Evolutionary conservation across 2,329 filamentous ascomycete species (phyloP).

Genomic region (Neophaeococcomyces mojaviensis): DNA sequence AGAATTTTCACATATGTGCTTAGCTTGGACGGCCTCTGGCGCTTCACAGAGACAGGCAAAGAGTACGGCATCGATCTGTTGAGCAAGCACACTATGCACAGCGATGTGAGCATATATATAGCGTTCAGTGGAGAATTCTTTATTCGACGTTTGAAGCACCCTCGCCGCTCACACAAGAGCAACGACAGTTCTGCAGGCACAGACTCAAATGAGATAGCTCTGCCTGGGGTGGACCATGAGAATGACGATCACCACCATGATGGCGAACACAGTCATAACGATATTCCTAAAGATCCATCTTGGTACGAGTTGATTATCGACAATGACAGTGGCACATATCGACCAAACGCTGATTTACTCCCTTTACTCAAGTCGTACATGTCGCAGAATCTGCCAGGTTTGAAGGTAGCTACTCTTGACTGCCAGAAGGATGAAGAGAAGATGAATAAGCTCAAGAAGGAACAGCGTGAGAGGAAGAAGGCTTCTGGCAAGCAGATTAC

Average conservation of each 20-base stretch:
- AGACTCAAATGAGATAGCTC: constrained; percentile 35
- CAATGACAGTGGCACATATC: constrained; percentile 90
- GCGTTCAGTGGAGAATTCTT: constrained; percentile 93
- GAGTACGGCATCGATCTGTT: constrained; percentile 91
- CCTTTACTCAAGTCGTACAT: constrained; percentile 66
- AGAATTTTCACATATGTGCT: constrained; percentile 88
- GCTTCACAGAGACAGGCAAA: constrained; percentile 92
- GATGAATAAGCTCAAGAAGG: constrained; percentile 66
- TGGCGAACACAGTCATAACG: constrained; percentile 9
- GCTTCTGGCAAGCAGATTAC: constrained; percentile 45
- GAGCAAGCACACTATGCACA: constrained; percentile 96
- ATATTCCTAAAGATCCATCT: constrained; percentile 42
- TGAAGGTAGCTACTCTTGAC: constrained; percentile 66
- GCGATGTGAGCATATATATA: constrained; percentile 82
- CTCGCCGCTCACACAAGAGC: constrained; percentile 27
- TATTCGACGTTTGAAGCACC: constrained; percentile 59
- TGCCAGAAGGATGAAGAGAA: constrained; percentile 65
- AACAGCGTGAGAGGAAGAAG: constrained; percentile 69
- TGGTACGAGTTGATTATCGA: constrained; percentile 85
- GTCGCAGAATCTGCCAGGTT: constrained; percentile 63
- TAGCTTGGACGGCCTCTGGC: constrained; percentile 75
- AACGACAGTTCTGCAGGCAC: constrained; percentile 1
- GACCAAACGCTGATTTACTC: constrained; percentile 71
- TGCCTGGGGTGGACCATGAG: constrained; percentile 39
- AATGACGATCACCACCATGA: constrained; percentile 24